Base-by-base conservation (phyloP, 352 stramenopile genomes). In the Thraustotheca clavata region DNA sequence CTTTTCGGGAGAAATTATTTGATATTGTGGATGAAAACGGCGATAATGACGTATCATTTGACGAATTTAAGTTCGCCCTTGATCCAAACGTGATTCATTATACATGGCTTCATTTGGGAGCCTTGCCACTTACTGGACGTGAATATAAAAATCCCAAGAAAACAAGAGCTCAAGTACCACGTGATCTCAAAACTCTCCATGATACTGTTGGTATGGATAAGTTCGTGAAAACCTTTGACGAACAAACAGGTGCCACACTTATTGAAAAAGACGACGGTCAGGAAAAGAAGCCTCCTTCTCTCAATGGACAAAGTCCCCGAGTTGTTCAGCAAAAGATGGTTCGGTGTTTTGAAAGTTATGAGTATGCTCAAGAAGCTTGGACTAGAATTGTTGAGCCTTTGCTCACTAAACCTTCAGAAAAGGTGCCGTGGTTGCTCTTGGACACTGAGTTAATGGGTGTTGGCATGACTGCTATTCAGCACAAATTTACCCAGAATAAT, bases 261-360 rank as follows among this genome's bases (percentile, higher is more conserved):
- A n/a, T n/a, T n/a, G n/a, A n/a, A n/a, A n/a, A n/a, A n/a, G n/a
- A n/a, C n/a, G n/a, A n/a, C n/a, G n/a, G n/a, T n/a, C n/a, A n/a
- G n/a, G n/a, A n/a, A n/a, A n/a, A n/a, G n/a, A n/a, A n/a, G n/a
- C 73, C 65, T 16, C 76, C 73, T 11, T 86, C 82, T 12, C 47
- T 95, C 47, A 81, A 88, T 22, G 80, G 81, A 8, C 63, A 87
- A 49, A 60, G 61, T 24, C 69, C 77, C 20, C 60, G 74, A 18
- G 67, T 84, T 5, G 77, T 91, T 16, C 86, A 95, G 68, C 88
- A 88, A 65, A 95, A 93, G 65, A 91, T 95, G 80, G 80, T 95
- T 6, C 82, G 86, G 39, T 50, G 72, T 20, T 95, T 95, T 67
- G 86, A 82, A 59, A 92, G 87, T 67, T 93, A 86, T 27, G 86